These are phyloP conservation scores for Claviceps sp. DNA, from an alignment of 2,329 filamentous ascomycete species.

Conservation along the genomic window DNA sequence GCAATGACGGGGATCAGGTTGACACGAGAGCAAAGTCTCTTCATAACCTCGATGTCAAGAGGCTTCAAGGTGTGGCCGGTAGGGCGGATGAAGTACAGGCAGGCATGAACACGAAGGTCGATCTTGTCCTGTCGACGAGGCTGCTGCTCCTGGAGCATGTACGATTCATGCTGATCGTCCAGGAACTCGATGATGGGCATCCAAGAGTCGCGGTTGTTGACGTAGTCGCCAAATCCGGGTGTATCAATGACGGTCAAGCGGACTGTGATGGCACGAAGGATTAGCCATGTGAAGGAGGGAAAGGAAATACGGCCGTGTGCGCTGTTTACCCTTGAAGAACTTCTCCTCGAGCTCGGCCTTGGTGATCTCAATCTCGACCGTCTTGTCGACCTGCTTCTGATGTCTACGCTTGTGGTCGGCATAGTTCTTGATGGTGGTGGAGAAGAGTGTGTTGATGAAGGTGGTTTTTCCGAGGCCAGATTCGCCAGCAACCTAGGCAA, in stretches of 20 bases:
- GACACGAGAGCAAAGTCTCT: conserved; percentile 92
- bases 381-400: conserved; percentile 99
- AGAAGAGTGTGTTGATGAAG: conserved; percentile 99
- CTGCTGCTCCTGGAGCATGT: conserved; percentile 99
- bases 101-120: conserved; percentile 95
- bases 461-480: conserved; percentile 98
- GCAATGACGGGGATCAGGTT: conserved; percentile 97
- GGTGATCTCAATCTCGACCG: conserved; percentile 98
- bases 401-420: conserved; percentile 99
- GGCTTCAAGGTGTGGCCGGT: conserved; percentile 98
- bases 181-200: conserved; percentile 99
- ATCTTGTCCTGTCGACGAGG: conserved; percentile 97
- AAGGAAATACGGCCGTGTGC: background rate
- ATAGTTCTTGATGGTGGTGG: conserved; percentile 99
- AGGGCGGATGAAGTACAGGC: conserved; percentile 97
- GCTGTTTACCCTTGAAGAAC: conserved; percentile 87
- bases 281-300: background rate
- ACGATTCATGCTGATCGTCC: conserved; percentile 99
- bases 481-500: conserved; percentile 78
- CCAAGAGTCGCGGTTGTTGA: conserved; percentile 99
- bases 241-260: conserved; percentile 98
- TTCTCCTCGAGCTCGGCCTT: conserved; percentile 99
- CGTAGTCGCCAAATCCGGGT: conserved; percentile 97
- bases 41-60: conserved; percentile 99
- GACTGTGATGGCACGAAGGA: conserved; percentile 40